Evolutionary conservation across 2,329 filamentous ascomycete genomes (phyloP), one percentile per base, ranked within the genome.

Genomic region (Xylariaceae sp.): DNA sequence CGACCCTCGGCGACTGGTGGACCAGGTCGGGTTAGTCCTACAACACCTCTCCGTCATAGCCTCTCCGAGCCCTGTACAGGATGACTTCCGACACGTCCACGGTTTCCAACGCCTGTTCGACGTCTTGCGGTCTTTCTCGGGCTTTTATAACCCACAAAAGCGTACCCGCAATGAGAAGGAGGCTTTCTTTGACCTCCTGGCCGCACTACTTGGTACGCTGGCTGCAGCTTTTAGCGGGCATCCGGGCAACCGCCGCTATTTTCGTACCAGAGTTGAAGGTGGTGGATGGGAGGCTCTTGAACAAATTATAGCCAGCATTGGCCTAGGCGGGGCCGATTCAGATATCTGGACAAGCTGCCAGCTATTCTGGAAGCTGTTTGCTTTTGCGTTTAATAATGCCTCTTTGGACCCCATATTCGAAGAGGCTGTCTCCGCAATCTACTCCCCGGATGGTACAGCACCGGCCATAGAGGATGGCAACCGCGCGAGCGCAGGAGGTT

Each of bases 241-340:
- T 70, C 79, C 86, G 44, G 92, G 92, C 18, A 99, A 97, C 71
- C 82, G 86, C 65, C 83, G 88, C 62, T 96, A 92, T 74, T 97
- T 97, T 68, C 81, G 84, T 54, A 85, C 84, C 61, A 80, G 84
- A 61, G 83, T 95, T 29, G 81, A 88, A 54, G 85, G 83, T 19
- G 88, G 86, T 53, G 91, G 92, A 3, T 95, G 90, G 86, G 79
- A 84, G 59, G 81, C 84, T 7, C 70, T 96, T 51, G 86, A 94
- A 65, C 82, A 88, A 66, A 82, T 81, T 5, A 80, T 92, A 72
- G 81, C 80, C 57, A 84, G 83, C 68, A 84, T 85, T 69, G 82
- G 87, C 32, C 72, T 84, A 49, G 78, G 86, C 50, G 80, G 80
- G 59, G 79, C 79, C 53, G 84, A 88, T 59, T 78, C 84, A 42